Evolutionary conservation across 495 filamentous ascomycete species (phyloP), one percentile per base, ranked within the genome.

Genomic region (Tetracladium setigerum): DNA sequence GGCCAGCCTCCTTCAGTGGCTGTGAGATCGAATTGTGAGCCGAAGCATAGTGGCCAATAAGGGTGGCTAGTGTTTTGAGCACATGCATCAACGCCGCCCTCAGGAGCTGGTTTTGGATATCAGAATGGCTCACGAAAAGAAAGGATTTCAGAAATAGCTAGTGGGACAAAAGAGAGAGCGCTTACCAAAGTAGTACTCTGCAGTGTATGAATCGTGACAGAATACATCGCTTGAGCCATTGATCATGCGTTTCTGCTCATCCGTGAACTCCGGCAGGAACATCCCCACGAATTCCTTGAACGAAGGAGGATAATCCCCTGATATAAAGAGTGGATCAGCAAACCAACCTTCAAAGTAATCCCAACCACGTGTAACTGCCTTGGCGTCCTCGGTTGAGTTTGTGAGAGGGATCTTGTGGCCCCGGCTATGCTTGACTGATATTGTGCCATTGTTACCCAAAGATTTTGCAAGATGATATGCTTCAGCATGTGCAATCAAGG

Each of bases 171-270:
- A 18, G 9, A 30, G 19, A 24, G 10, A 9, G 39, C 39, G 53
- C 11, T 50, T 48, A 38, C 45, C 44, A 35, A 62, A 61, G 31
- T 62, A 62, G 39, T 49, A 54, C 9, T 55, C 47, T 14, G 56
- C 64, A 2, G 51, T 54, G 36, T 64, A 69, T 33, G 45, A 58
- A 38, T 71, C 67, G 30, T 67, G 64, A 10, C 64, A 66, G 32
- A 57, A 71, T 44, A 70, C 62, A 44, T 70, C 68, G 27, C 58
- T 61, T 36, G 62, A 66, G 11, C 67, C 67, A 39, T 71, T 71
- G 41, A 71, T 65, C 24, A 66, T 35, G 3, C 42, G 43, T 52
- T 68, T 68, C 46, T 71, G 57, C 18, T 62, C 49, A 4, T 60
- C 32, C 7, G 64, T 67, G 31, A 70, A 67, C 17, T 49, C 53